Conservation (phyloP, 805 yeast genomes). For the Ogataea paraovalis region DNA sequence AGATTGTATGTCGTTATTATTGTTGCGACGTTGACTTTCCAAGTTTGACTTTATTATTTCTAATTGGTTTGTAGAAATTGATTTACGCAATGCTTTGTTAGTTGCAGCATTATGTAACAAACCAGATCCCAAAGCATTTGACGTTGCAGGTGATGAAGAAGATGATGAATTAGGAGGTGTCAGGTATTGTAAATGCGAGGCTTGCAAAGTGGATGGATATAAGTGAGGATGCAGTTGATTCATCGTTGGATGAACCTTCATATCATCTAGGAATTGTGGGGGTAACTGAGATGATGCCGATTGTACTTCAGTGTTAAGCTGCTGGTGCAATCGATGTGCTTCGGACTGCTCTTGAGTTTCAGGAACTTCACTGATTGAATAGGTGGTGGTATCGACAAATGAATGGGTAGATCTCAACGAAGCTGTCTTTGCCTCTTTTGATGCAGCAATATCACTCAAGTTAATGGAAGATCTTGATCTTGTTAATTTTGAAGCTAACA, state of each 20-base stretch:
- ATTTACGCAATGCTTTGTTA: background rate
- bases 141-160: slow-evolving; percentile 13
- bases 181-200: slow-evolving; percentile 15
- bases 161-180: slow-evolving; percentile 23
- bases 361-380: slow-evolving; percentile 14
- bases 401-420: slow-evolving; percentile 20
- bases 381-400: slow-evolving; percentile 2
- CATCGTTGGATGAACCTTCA: background rate
- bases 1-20: background rate
- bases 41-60: background rate
- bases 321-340: background rate
- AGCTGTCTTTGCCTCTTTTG: slow-evolving; percentile 30
- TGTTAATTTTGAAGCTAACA: slow-evolving; percentile 19
- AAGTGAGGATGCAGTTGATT: slow-evolving; percentile 1
- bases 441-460: slow-evolving; percentile 48
- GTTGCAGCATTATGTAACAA: slow-evolving; percentile 2
- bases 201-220: slow-evolving; percentile 4
- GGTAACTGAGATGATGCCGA: slow-evolving; percentile 1
- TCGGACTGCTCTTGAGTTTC: slow-evolving; percentile 1
- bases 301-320: background rate
- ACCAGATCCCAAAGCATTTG: background rate
- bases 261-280: background rate
- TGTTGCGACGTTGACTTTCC: background rate
- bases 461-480: slow-evolving; percentile 51
- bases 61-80: background rate